These are phyloP conservation scores for Thraustochytrium sp. DNA, from an alignment of 352 stramenopile genomes.

Conservation along the genomic window DNA sequence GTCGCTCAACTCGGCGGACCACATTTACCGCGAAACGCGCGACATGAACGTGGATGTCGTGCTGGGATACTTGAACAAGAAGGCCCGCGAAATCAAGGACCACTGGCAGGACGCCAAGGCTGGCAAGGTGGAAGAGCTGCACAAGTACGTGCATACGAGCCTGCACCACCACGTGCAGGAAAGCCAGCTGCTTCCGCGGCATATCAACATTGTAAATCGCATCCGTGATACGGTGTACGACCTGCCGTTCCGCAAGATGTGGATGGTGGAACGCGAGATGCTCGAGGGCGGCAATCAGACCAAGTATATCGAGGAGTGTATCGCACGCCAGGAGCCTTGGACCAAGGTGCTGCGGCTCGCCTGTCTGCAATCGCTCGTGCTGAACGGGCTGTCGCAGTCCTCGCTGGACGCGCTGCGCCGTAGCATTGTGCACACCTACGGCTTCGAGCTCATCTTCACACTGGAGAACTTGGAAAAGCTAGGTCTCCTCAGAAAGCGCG, in stretches of 20 bases:
- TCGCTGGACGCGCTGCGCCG: conserved; percentile 58
- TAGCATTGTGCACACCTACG: conserved; percentile 64
- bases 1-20: conserved; percentile 61
- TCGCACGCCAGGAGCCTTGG: conserved; percentile 60
- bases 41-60: conserved; percentile 62
- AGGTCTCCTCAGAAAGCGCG: conserved; percentile 53
- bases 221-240: conserved; percentile 56
- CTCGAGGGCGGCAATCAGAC: conserved; percentile 57
- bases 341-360: conserved; percentile 60
- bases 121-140: conserved; percentile 54
- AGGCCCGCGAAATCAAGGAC: conserved; percentile 58
- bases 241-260: conserved; percentile 60
- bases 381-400: conserved; percentile 53
- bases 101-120: conserved; percentile 60
- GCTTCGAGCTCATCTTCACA: conserved; percentile 65
- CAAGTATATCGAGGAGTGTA: conserved; percentile 59
- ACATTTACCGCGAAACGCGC: conserved; percentile 61
- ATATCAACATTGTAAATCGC: conserved; percentile 62
- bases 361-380: conserved; percentile 60
- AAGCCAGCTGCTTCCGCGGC: conserved; percentile 59
- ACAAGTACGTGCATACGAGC: conserved; percentile 64
- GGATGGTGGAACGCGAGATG: conserved; percentile 63
- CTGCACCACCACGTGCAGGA: conserved; percentile 62
- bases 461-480: conserved; percentile 62
- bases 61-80: conserved; percentile 55